phyloP scores from a whole-genome alignment of 2,329 filamentous ascomycete genomes.

The Calonectria hongkongensis region DNA sequence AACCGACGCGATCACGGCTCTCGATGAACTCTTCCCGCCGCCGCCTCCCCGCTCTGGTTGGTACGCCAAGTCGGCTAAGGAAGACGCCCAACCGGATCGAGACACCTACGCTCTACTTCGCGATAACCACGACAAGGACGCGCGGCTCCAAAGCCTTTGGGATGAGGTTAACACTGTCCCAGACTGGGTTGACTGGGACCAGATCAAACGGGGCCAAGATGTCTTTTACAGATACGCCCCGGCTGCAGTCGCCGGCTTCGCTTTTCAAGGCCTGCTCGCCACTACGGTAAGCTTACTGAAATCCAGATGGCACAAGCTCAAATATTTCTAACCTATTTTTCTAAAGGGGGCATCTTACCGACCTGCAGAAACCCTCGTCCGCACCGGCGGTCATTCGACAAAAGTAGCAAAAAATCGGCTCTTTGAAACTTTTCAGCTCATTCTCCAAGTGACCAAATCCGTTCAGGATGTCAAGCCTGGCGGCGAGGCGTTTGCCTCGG shows the following conservation, averaged over 20 bases:
- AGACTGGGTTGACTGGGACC: constrained; percentile 79
- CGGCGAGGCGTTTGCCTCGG: constrained; percentile 72
- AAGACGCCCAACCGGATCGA: constrained; percentile 15
- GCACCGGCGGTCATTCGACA: constrained; percentile 77
- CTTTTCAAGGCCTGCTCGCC: constrained; percentile 50
- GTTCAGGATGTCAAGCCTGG: constrained; percentile 63
- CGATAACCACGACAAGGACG: not conserved
- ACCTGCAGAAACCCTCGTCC: constrained; percentile 74
- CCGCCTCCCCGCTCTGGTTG: constrained; percentile 24
- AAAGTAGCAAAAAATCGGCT: constrained; percentile 72
- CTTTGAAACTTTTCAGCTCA: constrained; percentile 62
- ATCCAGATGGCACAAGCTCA: too few species aligned
- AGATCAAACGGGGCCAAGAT: constrained; percentile 77
- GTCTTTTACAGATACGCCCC: constrained; percentile 76
- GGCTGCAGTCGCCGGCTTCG: constrained; percentile 71
- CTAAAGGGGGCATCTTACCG: constrained; percentile 57
- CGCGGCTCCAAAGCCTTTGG: constrained; percentile 65
- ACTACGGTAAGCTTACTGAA: not conserved
- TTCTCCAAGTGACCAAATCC: constrained; percentile 74
- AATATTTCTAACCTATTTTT: too few species aligned
- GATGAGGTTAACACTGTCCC: constrained; percentile 73
- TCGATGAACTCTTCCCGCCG: constrained; percentile 17
- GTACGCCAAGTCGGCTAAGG: constrained; percentile 4
- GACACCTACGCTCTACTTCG: constrained; percentile 25
- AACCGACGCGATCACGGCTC: not conserved